A percentile compares a stretch with the other conserved stretches of the same genome.
These are phyloP conservation scores for Phaeoacremonium minimum DNA, from an alignment of 2,329 filamentous ascomycete genomes.

Conservation along the genomic window DNA sequence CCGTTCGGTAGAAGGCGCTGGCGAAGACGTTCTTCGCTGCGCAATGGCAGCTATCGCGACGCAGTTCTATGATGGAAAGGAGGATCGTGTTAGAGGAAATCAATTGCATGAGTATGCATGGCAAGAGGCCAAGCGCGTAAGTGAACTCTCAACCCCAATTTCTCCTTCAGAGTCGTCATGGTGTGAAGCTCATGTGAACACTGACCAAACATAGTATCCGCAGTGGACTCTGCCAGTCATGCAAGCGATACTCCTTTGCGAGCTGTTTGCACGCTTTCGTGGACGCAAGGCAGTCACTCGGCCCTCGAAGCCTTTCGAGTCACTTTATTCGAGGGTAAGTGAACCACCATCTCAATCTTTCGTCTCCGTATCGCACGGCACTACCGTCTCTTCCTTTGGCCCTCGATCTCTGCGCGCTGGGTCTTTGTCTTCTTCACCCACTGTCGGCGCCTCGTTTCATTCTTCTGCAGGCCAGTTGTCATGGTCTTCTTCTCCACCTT, in stretches of 20 bases:
- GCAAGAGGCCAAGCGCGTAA: slow-evolving; percentile 45
- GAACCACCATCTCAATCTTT: slow-evolving; percentile 18
- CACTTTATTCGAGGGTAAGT: slow-evolving; percentile 52
- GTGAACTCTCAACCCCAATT: slow-evolving; percentile 16
- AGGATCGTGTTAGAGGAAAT: slow-evolving; percentile 45
- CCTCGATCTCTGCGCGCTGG: slow-evolving; percentile 25
- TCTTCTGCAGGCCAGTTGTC: slow-evolving; percentile 12
- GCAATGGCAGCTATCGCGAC: slow-evolving; percentile 56
- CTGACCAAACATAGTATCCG: slow-evolving; percentile 30
- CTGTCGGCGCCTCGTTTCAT: slow-evolving; percentile 9
- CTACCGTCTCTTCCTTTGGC: slow-evolving; percentile 25
- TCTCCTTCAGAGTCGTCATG: no score
- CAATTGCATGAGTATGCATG: slow-evolving; percentile 47
- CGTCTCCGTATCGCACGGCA: slow-evolving; percentile 20
- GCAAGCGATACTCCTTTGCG: slow-evolving; percentile 51
- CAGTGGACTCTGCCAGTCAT: slow-evolving; percentile 45
- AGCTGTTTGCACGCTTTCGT: slow-evolving; percentile 51
- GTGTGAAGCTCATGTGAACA: no score
- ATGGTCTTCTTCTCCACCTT: slow-evolving; percentile 14
- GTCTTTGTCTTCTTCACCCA: slow-evolving; percentile 15
- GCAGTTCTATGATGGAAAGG: slow-evolving; percentile 41
- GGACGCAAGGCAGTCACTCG: slow-evolving; percentile 43
- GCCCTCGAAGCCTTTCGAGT: slow-evolving; percentile 44
- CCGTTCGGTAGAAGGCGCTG: slow-evolving; percentile 33
- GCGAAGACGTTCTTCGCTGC: slow-evolving; percentile 41